A percentile compares a stretch with the other conserved stretches of the same genome.
These are phyloP conservation scores for Agroathelia rolfsii DNA, from an alignment of 1,284 basidiomycete species.

Conservation along the genomic window DNA sequence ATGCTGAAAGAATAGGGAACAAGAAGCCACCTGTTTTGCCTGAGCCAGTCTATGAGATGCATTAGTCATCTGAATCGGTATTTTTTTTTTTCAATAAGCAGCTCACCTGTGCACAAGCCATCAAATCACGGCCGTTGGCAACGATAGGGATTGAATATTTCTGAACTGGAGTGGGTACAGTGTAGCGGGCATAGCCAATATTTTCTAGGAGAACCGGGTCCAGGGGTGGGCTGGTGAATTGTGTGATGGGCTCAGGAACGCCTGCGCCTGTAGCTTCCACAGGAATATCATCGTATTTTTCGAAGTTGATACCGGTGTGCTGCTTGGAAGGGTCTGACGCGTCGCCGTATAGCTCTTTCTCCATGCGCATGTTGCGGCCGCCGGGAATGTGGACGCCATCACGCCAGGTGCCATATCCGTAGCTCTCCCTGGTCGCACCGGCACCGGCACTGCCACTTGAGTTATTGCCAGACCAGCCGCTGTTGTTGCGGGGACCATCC, in stretches of 20 bases:
- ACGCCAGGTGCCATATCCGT: slow-evolving; percentile 80
- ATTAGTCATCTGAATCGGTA: slow-evolving; percentile 16
- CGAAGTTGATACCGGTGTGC: slow-evolving; percentile 98
- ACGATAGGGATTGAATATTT: slow-evolving; percentile 99
- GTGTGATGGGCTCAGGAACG: slow-evolving; percentile 86
- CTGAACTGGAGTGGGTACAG: slow-evolving; percentile 95
- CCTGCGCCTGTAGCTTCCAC: slow-evolving; percentile 95
- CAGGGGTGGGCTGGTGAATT: slow-evolving; percentile 85
- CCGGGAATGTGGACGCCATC: slow-evolving; percentile 84
- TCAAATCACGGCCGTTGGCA: slow-evolving; percentile 83
- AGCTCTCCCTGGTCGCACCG: slow-evolving; percentile 37
- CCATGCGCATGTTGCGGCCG: slow-evolving; percentile 73
- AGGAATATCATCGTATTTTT: slow-evolving; percentile 99
- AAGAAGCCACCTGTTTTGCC: slow-evolving; percentile 99
- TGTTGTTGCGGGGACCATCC: too few species aligned
- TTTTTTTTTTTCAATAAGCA: slow-evolving; percentile 11
- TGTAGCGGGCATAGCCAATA: slow-evolving; percentile 88
- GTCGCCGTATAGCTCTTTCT: slow-evolving; percentile 96
- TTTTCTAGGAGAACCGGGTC: slow-evolving; percentile 94
- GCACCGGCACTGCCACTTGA: too few species aligned
- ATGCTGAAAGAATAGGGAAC: slow-evolving; percentile 96
- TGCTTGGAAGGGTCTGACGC: slow-evolving; percentile 75
- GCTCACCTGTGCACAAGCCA: slow-evolving; percentile 94
- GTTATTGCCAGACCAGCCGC: too few species aligned
- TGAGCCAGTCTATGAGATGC: slow-evolving; percentile 76